A percentile compares a stretch with the other conserved stretches of the same genome.
These are phyloP conservation scores for Fusarium veterinarium DNA, from an alignment of 2,329 filamentous ascomycete species.

Conservation along the genomic window DNA sequence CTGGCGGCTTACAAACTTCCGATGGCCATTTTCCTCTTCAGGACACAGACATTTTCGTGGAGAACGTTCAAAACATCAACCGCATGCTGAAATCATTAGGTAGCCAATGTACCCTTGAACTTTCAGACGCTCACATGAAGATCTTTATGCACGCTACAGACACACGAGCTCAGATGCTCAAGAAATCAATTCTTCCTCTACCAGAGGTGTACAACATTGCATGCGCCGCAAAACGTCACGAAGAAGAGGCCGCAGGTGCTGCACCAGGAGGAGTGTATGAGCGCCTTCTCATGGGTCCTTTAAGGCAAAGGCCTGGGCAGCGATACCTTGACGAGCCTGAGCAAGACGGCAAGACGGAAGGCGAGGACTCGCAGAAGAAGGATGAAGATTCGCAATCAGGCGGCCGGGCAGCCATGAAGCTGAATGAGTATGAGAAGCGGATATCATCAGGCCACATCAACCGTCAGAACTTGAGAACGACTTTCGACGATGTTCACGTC, in stretches of 20 bases:
- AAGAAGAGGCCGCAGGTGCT: conserved; percentile 33
- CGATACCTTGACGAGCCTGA: conserved; percentile 47
- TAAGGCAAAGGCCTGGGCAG: conserved; percentile 49
- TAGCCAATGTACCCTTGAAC: conserved; percentile 36
- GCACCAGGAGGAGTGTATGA: conserved; percentile 46
- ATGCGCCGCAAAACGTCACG: conserved; percentile 45
- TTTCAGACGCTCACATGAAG: conserved; percentile 42
- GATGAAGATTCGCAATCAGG: conserved; percentile 47
- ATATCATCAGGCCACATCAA: conserved; percentile 86
- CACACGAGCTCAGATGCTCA: conserved; percentile 46
- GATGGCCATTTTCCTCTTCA: conserved; percentile 46
- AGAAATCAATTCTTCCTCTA: conserved; percentile 52
- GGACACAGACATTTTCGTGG: conserved; percentile 54
- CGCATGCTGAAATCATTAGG: conserved; percentile 58
- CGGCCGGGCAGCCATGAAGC: conserved; percentile 53
- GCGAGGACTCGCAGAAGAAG: conserved; percentile 44
- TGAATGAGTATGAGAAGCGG: conserved; percentile 83
- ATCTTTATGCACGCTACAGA: conserved; percentile 44
- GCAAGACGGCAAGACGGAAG: conserved; percentile 36
- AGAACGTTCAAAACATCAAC: conserved; percentile 61
- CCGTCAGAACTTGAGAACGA: conserved; percentile 83
- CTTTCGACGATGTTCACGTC: conserved; percentile 88
- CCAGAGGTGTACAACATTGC: conserved; percentile 56
- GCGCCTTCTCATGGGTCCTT: conserved; percentile 48
- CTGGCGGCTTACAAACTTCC: conserved; percentile 32